A percentile compares a stretch with the other conserved stretches of the same genome.
Conservation (phyloP, 2,329 filamentous ascomycete species). For the Penicillium verrucosum region DNA sequence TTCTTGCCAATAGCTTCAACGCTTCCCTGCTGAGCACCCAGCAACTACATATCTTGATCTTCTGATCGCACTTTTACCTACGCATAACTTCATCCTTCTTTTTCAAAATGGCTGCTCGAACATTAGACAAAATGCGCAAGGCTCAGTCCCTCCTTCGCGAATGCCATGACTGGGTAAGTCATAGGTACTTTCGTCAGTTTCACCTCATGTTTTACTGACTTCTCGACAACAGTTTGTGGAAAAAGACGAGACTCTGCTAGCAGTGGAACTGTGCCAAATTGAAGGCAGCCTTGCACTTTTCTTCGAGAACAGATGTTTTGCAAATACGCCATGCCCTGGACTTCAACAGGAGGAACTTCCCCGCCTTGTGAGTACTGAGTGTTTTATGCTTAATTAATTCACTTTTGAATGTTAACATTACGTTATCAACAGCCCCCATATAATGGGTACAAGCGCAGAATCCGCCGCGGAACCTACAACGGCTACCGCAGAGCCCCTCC, state of each 20-base stretch:
- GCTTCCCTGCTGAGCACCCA: not conserved
- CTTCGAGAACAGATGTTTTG: not conserved
- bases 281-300: not conserved
- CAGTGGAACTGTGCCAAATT: not conserved
- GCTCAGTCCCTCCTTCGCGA: not conserved
- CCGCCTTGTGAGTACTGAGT: not conserved
- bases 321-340: not conserved
- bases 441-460: not conserved
- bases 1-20: too few relatives aligned
- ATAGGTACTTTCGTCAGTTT: not conserved
- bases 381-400: not conserved
- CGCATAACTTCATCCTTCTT: not conserved
- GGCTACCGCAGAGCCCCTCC: not conserved
- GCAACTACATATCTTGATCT: not conserved
- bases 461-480: not conserved
- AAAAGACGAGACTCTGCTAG: not conserved
- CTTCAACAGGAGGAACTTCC: not conserved
- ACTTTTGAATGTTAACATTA: not conserved
- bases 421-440: not conserved
- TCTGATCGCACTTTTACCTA: not conserved
- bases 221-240: not conserved
- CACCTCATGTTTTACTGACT: not conserved
- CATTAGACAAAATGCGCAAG: not conserved
- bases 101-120: not conserved
- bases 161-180: not conserved